Conservation (phyloP, 805 yeast species). For the Pichia occidentalis region DNA sequence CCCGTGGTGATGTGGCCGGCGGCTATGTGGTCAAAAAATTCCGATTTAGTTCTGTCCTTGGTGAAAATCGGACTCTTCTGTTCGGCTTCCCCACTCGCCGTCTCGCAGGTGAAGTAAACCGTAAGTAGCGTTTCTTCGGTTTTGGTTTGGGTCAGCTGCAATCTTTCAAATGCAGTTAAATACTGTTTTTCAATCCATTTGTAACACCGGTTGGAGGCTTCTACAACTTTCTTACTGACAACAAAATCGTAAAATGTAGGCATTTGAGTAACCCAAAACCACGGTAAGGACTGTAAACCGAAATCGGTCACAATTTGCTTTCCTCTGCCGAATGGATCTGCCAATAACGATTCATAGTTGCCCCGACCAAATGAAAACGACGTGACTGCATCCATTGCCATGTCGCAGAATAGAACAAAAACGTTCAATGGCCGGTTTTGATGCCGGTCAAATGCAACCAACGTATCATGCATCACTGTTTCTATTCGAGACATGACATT, state of each 20-base stretch:
- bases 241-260: conserved; percentile 44
- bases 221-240: conserved; percentile 34
- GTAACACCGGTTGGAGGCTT: conserved; percentile 35
- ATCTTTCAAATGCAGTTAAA: conserved; percentile 15
- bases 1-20: conserved; percentile 80
- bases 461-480: conserved; percentile 27
- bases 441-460: conserved; percentile 20
- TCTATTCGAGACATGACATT: conserved; percentile 31
- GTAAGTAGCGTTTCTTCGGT: conserved; percentile 21
- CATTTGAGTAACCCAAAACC: conserved; percentile 59
- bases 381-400: conserved; percentile 67
- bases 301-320: conserved; percentile 39
- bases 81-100: neutral
- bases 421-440: conserved; percentile 39
- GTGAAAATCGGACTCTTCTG: conserved; percentile 16
- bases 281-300: conserved; percentile 46
- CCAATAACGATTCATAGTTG: conserved; percentile 40
- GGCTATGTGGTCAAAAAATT: conserved; percentile 56
- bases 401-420: conserved; percentile 55
- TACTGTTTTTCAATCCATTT: conserved; percentile 38
- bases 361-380: conserved; percentile 51
- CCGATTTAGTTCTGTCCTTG: conserved; percentile 35
- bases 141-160: conserved; percentile 14
- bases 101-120: conserved; percentile 16
- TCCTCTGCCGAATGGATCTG: conserved; percentile 32